Evolutionary conservation across 495 filamentous ascomycete species (phyloP), one percentile per base, ranked within the genome.

Genomic region (Penicillium lividum): DNA sequence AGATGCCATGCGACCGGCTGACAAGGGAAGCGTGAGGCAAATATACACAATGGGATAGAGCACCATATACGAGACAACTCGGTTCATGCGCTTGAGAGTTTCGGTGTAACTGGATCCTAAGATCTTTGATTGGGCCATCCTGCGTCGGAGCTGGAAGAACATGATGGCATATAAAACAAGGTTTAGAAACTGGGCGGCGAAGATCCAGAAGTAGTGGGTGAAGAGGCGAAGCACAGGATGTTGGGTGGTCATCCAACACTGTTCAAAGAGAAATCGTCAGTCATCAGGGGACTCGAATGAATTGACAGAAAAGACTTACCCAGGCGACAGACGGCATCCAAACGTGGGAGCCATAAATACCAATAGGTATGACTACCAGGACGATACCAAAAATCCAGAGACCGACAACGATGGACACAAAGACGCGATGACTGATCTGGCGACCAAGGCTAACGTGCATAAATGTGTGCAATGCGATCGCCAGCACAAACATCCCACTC

Each of bases 131-230:
- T 73, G 62, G 49, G 72, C 51, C 31, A 75, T 67, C 53, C 46
- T 54, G 33, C 73, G 76, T 56, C 72, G 75, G 5, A 89, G 78
- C 54, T 73, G 77, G 54, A 86, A 28, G 69, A 81, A 86, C 62
- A 87, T 83, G 61, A 84, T 73, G 10, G 69, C 69, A 71, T 90
- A 90, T 15, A 89, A 74, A 22, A 80, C 47, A 53, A 83, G 74
- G 30, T 83, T 87, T n/a, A 81, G 51, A 57, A 84, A 79, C 57
- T 89, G 78, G 54, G 78, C 73, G 49, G 87, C 71, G 66, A 89
- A 89, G 62, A 89, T 87, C 80, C 84, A 90, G 64, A 90, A 75
- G 62, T 90, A 90, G 65, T 90, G 87, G 4, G 85, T 77, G 73
- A 79, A 82, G 4, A 90, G 81, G 54, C 86, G 86, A 46, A 83